Base-by-base conservation (phyloP, 2,329 filamentous ascomycete genomes). In the Diaporthe australafricana region DNA sequence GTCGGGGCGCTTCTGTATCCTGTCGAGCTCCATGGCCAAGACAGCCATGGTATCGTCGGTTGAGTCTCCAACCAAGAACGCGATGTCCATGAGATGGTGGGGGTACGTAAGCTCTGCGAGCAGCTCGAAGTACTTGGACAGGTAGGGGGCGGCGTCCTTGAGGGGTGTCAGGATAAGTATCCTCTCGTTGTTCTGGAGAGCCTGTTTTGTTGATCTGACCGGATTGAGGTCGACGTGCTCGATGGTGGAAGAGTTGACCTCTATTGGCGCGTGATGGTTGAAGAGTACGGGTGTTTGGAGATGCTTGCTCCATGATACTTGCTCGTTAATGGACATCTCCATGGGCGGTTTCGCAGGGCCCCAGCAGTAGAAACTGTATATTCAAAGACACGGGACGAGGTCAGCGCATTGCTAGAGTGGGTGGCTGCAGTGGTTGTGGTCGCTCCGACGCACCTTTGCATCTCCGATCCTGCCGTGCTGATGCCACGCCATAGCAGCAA, bases 281-380 rank as follows among this genome's bases (percentile, higher is more conserved):
- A 97, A 98, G 76, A 98, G 90, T 77, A 99, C 95, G 63, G 96
- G 96, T 4, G 96, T 98, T 77, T 95, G 92, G 74, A 96, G 86
- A 80, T 98, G 95, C 71, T 91, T 91, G 76, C 93, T 92, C 96
- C 96, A 99, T 75, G 94, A 89, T 74, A 92, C 92, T 82, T 96
- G 92, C 81, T 99, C 96, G 81, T 98, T 98, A 70, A 92, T 86
- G 52, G 93, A 90, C 94, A 99, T 98, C 75, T 96, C 91, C 91
- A 97, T 97, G 68, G 96, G 96, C n/a, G 96, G 90, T 86, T 97
- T 98, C 30, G 93, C 90, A 17, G 96, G 96, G 16, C 96, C 96
- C 89, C 95, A 98, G 86, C 96, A 99, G 84, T 98, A 97, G 84
- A 97, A 98, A 84, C 96, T 98, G 79, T 74, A 74, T 14, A 25